These are phyloP conservation scores for Neonectria hederae DNA, from an alignment of 2,329 filamentous ascomycete species.

Conservation along the genomic window DNA sequence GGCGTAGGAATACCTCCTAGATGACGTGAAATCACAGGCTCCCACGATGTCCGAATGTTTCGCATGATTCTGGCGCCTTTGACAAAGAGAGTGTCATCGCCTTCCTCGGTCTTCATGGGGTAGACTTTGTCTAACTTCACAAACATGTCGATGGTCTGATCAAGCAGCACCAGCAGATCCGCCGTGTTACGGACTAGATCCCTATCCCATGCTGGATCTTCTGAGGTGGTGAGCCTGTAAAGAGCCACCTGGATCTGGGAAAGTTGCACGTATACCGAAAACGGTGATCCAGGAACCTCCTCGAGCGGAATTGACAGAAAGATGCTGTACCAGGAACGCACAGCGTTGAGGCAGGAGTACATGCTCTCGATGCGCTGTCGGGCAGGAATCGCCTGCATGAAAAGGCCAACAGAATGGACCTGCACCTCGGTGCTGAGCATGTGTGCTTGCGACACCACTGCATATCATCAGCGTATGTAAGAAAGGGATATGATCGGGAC, in stretches of 20 bases:
- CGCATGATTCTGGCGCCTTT: conserved; percentile 50
- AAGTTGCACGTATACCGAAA: conserved; percentile 47
- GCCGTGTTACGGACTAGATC: conserved; percentile 47
- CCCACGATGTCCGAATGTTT: conserved; percentile 48
- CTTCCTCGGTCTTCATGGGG: conserved; percentile 39
- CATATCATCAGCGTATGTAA: conserved; percentile 13
- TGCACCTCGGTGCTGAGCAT: conserved; percentile 44
- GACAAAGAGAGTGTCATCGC: conserved; percentile 45
- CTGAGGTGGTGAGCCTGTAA: conserved; percentile 51
- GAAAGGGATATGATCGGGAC: background rate
- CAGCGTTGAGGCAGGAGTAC: conserved; percentile 48
- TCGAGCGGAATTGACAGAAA: conserved; percentile 46
- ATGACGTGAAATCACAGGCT: conserved; percentile 45
- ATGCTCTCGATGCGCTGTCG: conserved; percentile 47
- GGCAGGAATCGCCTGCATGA: conserved; percentile 45
- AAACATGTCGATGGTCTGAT: conserved; percentile 48
- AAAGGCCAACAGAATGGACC: conserved; percentile 47
- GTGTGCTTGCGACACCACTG: conserved; percentile 46
- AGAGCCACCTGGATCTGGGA: conserved; percentile 50
- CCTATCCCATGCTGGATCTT: conserved; percentile 54
- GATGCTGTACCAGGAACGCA: conserved; percentile 49
- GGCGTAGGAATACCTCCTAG: conserved; percentile 45
- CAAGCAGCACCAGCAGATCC: conserved; percentile 49
- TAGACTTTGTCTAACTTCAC: conserved; percentile 41
- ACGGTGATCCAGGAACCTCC: conserved; percentile 46